phyloP scores from a whole-genome alignment of 108 stramenopile species.

The Fistulifera pelliculosa region DNA sequence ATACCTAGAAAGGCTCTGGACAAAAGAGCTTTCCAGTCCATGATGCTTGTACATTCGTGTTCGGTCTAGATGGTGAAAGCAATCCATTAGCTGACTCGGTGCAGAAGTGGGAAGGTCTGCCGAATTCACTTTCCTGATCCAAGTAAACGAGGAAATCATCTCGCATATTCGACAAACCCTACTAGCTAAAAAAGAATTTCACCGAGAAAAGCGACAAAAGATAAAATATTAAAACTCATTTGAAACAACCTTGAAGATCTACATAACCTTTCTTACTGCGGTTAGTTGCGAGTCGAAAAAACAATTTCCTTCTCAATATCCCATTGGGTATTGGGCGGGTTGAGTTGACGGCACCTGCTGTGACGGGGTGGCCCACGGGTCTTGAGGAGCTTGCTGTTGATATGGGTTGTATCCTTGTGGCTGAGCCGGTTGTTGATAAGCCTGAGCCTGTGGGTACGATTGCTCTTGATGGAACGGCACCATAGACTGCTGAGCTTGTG shows the following conservation, averaged over 20 bases:
- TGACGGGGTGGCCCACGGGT: not conserved
- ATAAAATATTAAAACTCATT: too few relatives aligned
- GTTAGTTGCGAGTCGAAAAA: too few relatives aligned
- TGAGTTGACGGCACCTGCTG: constrained; percentile 1
- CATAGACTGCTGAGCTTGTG: constrained; percentile 6
- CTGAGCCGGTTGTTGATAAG: constrained; percentile 13
- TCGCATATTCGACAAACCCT: too few relatives aligned
- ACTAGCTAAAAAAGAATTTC: not conserved
- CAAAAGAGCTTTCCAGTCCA: constrained; percentile 81
- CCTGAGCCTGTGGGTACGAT: not conserved
- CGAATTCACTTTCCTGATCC: too few relatives aligned
- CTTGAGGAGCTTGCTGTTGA: constrained; percentile 5
- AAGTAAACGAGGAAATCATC: too few relatives aligned
- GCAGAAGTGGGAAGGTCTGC: too few relatives aligned
- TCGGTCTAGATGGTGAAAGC: constrained; percentile 27
- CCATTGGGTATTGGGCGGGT: constrained; percentile 1
- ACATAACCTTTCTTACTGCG: too few relatives aligned
- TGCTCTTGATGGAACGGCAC: constrained; percentile 6
- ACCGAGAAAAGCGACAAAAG: not conserved
- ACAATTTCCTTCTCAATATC: not conserved
- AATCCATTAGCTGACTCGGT: not conserved
- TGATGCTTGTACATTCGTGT: constrained; percentile 82
- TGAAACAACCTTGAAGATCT: too few relatives aligned
- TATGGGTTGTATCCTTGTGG: constrained; percentile 5
- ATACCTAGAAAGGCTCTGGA: constrained; percentile 81